Evolutionary conservation across 2,329 filamentous ascomycete species (phyloP), one percentile per base, ranked within the genome.

Genomic region (Penicillium sp.): DNA sequence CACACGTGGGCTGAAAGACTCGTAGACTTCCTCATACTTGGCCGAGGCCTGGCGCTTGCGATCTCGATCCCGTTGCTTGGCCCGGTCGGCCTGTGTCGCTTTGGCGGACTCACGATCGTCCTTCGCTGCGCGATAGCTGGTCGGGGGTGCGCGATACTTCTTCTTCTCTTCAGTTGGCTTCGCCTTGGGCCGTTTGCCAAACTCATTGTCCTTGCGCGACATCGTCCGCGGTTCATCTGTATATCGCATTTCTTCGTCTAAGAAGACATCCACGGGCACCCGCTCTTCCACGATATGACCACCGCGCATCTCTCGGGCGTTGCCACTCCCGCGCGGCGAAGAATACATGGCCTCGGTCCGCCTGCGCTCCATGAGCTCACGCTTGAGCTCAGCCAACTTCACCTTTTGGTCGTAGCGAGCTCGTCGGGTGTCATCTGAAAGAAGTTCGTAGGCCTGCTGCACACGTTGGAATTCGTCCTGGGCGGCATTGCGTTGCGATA

Each of bases 381-480:
- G 83, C 67, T 81, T 81, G 63, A 90, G 74, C 67, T 86, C 83
- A 45, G 82, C 83, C 56, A 92, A 71, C 63, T 80, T 84, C 55
- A 87, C 78, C 67, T 86, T 81, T 46, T 90, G 85, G 72, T 97
- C 90, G 71, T 96, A 96, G 60, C 85, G 84, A 52, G 77, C 73
- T 53, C 90, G 80, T 67, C 86, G 84, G 6, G 76, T 79, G 25
- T 92, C 88, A 67, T 96, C 87, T 65, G 84, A 89, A 54, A 99
- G 82, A 27, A 94, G 79, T 73, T 97, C 94, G 73, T 96, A 99
- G 45, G 94, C 92, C 63, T 92, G 84, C 71, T 96, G 92, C 30
- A 97, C 89, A 69, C 85, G 86, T 73, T 96, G 91, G 66, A 97
- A 99, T 72, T 95, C 87, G 62, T 90, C 86, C 63, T 89, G 85